These are phyloP conservation scores for Craterostigma plantagineum DNA, from an alignment of 257 asterid genomes.

Conservation along the genomic window DNA sequence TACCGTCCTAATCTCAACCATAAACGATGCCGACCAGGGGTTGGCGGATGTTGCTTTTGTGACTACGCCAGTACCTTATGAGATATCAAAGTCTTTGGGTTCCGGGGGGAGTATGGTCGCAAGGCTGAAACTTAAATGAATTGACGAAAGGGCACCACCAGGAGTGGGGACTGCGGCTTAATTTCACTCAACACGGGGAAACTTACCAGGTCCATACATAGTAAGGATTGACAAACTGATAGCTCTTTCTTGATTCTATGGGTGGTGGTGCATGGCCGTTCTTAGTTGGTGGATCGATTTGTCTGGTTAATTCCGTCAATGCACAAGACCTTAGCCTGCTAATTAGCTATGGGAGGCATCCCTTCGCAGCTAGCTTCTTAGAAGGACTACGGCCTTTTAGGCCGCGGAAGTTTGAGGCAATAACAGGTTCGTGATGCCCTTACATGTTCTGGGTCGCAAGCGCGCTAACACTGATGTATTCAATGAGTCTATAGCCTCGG, in stretches of 20 bases:
- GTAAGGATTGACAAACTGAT: constrained; percentile 2
- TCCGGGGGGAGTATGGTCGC: constrained; percentile 21
- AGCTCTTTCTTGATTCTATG: constrained; percentile 2
- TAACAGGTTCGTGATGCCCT: no score
- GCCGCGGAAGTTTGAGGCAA: no score
- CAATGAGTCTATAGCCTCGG: no score
- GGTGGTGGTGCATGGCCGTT: constrained; percentile 5
- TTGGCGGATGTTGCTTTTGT: no score
- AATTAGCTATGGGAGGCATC: no score
- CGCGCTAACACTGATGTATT: no score
- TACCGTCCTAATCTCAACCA: no score
- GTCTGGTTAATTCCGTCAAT: constrained; percentile 4
- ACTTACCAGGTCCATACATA: constrained; percentile 1
- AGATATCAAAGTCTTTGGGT: constrained; percentile 20
- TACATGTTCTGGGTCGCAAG: no score
- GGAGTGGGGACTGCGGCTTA: constrained; percentile 1
- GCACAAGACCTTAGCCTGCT: constrained; percentile 1
- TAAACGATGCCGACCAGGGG: no score
- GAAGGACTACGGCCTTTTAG: no score
- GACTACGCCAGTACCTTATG: constrained; percentile 3
- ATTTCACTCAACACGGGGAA: neutral
- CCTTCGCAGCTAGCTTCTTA: no score
- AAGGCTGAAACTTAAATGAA: constrained; percentile 17
- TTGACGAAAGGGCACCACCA: constrained; percentile 12
- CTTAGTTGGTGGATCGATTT: constrained; percentile 2